Base-by-base conservation (phyloP, 2,329 filamentous ascomycete species). In the Didymella exigua region DNA sequence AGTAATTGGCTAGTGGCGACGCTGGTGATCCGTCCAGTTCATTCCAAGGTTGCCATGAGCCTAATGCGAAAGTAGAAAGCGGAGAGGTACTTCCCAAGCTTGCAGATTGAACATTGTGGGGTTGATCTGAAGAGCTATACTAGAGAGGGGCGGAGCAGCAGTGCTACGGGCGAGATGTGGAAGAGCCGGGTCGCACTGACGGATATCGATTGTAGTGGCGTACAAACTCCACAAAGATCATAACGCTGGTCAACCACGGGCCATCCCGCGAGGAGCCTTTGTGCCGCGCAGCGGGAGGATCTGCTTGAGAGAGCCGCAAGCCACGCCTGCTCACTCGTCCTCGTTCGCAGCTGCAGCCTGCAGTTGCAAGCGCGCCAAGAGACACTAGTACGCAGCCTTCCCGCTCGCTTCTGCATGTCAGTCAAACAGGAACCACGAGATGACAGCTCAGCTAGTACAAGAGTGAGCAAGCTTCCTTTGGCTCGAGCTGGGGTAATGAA, bases 391-490 rank as follows among this genome's bases (percentile, higher is more conserved):
- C 62, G 65, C 65, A 65, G n/a, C 27, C 34, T 51, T 66, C 45
- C 69, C 69, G 69, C 67, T 65, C 59, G 64, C 63, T 41, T 58
- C 57, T 69, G 64, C 58, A 67, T 53, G 59, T 57, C 61, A 58
- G 50, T 62, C 70, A 70, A 72, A 68, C 63, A 65, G 58, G 62
- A 58, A 56, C 53, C 57, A 65, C 53, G 52, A 57, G 55, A 47
- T 37, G 65, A 67, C 70, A 71, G 56, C 68, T 65, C 68, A 69
- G 54, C 56, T 66, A 66, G 61, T 48, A 63, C 63, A 40, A 61
- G 54, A 62, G 54, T 38, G 45, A 68, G 62, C 68, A 70, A 67
- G 62, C 65, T 60, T 60, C 47, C 37, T 42, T 50, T 50, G 46
- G 49, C 46, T 57, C 23, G 43, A 44, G 48, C 49, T 41, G 51